Conservation (phyloP, 2,329 filamentous ascomycete species). For the Thelonectria blattea region DNA sequence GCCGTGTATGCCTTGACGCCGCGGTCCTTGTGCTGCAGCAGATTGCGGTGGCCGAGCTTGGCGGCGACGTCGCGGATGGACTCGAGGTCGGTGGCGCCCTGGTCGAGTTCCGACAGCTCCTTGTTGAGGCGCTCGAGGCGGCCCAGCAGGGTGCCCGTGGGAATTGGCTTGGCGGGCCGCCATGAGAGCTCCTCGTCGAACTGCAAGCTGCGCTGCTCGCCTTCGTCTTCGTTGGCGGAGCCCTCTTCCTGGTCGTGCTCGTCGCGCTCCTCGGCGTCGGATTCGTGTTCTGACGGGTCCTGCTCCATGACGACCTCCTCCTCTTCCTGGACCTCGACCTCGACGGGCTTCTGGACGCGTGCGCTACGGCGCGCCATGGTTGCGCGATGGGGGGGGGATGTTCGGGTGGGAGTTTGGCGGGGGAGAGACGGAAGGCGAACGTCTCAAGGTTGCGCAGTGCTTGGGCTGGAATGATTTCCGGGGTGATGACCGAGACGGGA, state of each 20-base stretch:
- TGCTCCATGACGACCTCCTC: slow-evolving; percentile 38
- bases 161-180: slow-evolving; percentile 88
- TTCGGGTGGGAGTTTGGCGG: neutral
- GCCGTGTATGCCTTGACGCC: slow-evolving; percentile 90
- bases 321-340: slow-evolving; percentile 41
- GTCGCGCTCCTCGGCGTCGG: slow-evolving; percentile 24
- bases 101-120: slow-evolving; percentile 85
- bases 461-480: slow-evolving; percentile 22
- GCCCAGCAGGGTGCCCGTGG: slow-evolving; percentile 79
- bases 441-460: slow-evolving; percentile 11
- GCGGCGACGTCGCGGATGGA: slow-evolving; percentile 85
- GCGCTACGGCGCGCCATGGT: slow-evolving; percentile 47
- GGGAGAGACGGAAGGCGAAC: neutral
- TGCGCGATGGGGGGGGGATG: slow-evolving; percentile 27
- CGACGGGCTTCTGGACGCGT: slow-evolving; percentile 41
- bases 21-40: slow-evolving; percentile 89
- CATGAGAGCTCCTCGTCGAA: slow-evolving; percentile 91
- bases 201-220: slow-evolving; percentile 57
- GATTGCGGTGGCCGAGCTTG: slow-evolving; percentile 80
- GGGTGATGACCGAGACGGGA: slow-evolving; percentile 22
- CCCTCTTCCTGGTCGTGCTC: slow-evolving; percentile 19
- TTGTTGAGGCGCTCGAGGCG: slow-evolving; percentile 81
- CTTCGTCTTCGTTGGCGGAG: slow-evolving; percentile 35
- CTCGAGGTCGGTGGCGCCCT: slow-evolving; percentile 83
- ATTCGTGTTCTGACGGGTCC: slow-evolving; percentile 32